A percentile compares a stretch with the other conserved stretches of the same genome.
These are phyloP conservation scores for Teratosphaeria pseudoeucalypti DNA, from an alignment of 2,329 filamentous ascomycete genomes.

Conservation along the genomic window DNA sequence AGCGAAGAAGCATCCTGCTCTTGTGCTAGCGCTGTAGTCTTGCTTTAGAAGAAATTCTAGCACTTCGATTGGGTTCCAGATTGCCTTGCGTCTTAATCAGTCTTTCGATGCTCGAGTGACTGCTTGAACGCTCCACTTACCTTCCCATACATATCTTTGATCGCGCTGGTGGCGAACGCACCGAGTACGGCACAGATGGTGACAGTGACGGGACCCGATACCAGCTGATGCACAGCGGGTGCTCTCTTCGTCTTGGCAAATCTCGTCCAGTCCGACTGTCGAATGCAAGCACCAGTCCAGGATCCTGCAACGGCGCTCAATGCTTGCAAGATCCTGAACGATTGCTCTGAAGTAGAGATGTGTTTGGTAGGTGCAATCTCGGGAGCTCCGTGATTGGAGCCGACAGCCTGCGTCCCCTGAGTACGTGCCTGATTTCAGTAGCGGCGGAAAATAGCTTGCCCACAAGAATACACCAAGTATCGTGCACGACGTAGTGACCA, in stretches of 20 bases:
- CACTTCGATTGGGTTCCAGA: not conserved
- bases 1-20: conserved; percentile 21
- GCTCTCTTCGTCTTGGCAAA: conserved; percentile 5
- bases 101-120: not conserved
- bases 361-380: not conserved
- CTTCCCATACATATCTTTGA: not conserved
- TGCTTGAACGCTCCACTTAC: not conserved
- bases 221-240: conserved; percentile 4
- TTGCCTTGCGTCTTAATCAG: not conserved
- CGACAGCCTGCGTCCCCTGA: not conserved
- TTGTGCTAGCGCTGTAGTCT: conserved; percentile 9
- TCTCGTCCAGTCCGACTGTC: conserved; percentile 8
- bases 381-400: not conserved
- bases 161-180: not conserved
- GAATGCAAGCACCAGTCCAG: conserved; percentile 2
- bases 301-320: conserved; percentile 1
- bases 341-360: not conserved
- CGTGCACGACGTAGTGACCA: not conserved
- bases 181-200: conserved; percentile 2
- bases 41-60: not conserved
- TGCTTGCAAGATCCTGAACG: not conserved
- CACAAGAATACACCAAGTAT: not conserved
- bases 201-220: conserved; percentile 15
- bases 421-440: not conserved
- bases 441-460: not conserved